Base-by-base conservation (phyloP, 164 flowering plant genomes). In the Kalanchoe fedtschenkoi region DNA sequence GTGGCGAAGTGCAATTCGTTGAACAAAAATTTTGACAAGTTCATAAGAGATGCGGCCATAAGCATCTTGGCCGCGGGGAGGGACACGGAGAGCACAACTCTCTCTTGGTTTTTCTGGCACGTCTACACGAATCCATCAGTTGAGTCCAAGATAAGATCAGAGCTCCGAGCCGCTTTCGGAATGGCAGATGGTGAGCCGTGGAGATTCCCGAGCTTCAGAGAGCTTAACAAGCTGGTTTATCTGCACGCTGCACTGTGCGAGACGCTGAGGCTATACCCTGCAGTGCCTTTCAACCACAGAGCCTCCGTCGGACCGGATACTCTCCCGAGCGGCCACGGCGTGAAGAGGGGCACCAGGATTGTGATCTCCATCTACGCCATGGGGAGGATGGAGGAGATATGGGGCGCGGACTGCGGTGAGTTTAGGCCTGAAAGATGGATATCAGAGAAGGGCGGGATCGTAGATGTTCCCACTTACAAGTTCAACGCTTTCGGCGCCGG, bases 371-470 rank as follows among this genome's bases (percentile, higher is more conserved):
- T 69, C 1, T 81, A 76, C 55, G 62, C 83, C 21, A 71, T 77
- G 80, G 85, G 76, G 39, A 75, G 88, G 65, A 74, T 71, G 76
- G 66, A 70, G n/a, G 56, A 30, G 4, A 42, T 79, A 14, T 83
- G 83, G 88, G 88, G 85, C 0, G 43, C 72, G 44, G 85, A 79
- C 56, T 76, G 81, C 69, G 41, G 66, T 30, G 80, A 79, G 5
- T 83, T 79, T 73, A 77, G 66, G 70, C 83, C 88, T 0, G 82
- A 81, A 70, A 74, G 83, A n/a, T n/a, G n/a, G n/a, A n/a, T n/a
- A n/a, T n/a, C n/a, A n/a, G n/a, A n/a, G n/a, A n/a, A n/a, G n/a
- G n/a, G n/a, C n/a, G n/a, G n/a, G n/a, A n/a, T n/a, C n/a, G n/a
- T n/a, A n/a, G n/a, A n/a, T n/a, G n/a, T n/a, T n/a, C n/a, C n/a